Evolutionary conservation across 2,329 filamentous ascomycete genomes (phyloP), one percentile per base, ranked within the genome.

Genomic region (Teratosphaeria viscida): DNA sequence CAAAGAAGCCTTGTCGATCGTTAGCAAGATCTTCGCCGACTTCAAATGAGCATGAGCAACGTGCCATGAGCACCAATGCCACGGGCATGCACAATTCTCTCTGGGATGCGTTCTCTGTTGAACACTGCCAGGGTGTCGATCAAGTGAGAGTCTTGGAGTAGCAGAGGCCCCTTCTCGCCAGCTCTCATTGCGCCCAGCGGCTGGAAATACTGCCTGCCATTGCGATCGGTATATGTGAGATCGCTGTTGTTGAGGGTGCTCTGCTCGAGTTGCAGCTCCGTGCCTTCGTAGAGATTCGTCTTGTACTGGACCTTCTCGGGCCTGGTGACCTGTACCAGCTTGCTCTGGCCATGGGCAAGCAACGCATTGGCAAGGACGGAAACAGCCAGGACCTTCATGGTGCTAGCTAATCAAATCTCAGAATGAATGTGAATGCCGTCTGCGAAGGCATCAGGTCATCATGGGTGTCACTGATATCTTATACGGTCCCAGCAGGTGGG

Each of bases 51-150:
- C 8, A 11, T 19, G 6, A 2, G 6, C 8, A 2, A 49, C 43
- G 19, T 19, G 26, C 43, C 67, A 57, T 68, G 65, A n/a, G 85
- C 85, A 54, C 80, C 85, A 10, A 81, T 76, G 54, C 84, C 85
- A 57, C 84, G 79, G 39, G 85, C 85, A 68, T 87, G 85, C 1
- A 88, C 85, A 29, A 87, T 84, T 63, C 83, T 78, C 67, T 87
- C 85, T 1, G 85, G 85, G 58, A 87, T 86, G 52, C 85, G 79
- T 67, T 87, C 85, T 65, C 88, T 87, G 61, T 92, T 88, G 68
- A 92, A 91, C 16, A 81, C 75, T 19, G 78, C 79, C 54, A 87
- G 77, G 37, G 84, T 72, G 64, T 85, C 85, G 65, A 87, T 82
- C 19, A 87, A 72, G 68, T 86, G 83, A 69, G 85, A 85, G 69